A percentile compares a stretch with the other conserved stretches of the same genome.
Conservation (phyloP, 352 stramenopile genomes). For the Phytopythium aichiense region DNA sequence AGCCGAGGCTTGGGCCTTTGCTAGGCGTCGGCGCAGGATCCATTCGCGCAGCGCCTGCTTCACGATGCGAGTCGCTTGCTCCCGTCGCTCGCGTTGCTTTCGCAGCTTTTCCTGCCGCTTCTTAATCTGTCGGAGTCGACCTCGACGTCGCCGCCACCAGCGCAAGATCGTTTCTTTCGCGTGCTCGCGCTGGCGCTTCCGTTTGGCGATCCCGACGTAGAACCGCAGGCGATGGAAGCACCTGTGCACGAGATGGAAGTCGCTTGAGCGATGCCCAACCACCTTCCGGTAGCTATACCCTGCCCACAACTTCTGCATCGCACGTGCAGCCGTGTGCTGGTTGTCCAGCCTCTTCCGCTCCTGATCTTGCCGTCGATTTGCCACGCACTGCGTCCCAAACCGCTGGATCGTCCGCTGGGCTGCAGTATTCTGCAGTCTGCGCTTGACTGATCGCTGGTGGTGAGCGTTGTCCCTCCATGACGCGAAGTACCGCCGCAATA, state of each 20-base stretch:
- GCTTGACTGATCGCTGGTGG: slow-evolving; percentile 17
- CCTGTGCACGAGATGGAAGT: slow-evolving; percentile 36
- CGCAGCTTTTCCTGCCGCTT: slow-evolving; percentile 10
- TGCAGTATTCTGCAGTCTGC: slow-evolving; percentile 17
- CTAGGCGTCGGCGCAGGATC: slow-evolving; percentile 30
- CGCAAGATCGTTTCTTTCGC: slow-evolving; percentile 32
- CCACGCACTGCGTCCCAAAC: slow-evolving; percentile 9
- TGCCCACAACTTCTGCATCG: slow-evolving; percentile 10
- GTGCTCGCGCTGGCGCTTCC: slow-evolving; percentile 14
- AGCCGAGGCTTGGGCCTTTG: slow-evolving; percentile 21
- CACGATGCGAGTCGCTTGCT: slow-evolving; percentile 25
- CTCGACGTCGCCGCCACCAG: slow-evolving; percentile 35
- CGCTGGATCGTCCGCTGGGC: slow-evolving; percentile 22
- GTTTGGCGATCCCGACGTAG: slow-evolving; percentile 25
- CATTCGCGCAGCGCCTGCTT: slow-evolving; percentile 43
- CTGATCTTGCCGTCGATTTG: not conserved
- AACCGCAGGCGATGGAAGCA: slow-evolving; percentile 43
- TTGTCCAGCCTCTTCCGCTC: not conserved
- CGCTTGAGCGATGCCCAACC: not conserved
- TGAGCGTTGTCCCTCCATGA: slow-evolving; percentile 27
- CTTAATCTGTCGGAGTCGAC: slow-evolving; percentile 11
- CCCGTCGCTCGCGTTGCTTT: slow-evolving; percentile 16
- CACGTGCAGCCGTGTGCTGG: slow-evolving; percentile 2
- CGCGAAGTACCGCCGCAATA: slow-evolving; percentile 50
- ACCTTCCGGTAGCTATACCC: not conserved